Evolutionary conservation across 805 yeast genomes (phyloP), one percentile per base, ranked within the genome.

Genomic region (Zygoascus flipseniorum): DNA sequence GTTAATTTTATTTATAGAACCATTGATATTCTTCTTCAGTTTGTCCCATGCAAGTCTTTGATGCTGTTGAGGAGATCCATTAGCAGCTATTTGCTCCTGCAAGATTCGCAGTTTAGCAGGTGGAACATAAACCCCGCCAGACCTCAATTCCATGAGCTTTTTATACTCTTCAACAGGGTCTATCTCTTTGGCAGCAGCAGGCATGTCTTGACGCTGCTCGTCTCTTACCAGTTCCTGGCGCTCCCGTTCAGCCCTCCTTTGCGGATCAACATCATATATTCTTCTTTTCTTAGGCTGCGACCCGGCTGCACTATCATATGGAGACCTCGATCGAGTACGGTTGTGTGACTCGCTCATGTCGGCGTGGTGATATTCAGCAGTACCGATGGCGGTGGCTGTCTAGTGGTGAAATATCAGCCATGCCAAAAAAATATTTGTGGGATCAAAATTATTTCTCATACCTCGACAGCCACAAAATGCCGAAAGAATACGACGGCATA

Each of bases 41-140:
- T 66, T 63, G 32, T 75, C 79, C 95, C 95, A 87, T 54, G 74
- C 72, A 42, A 74, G 55, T 52, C 70, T 65, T 58, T 86, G 92
- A 51, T 62, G 65, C 52, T 75, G 79, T 47, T 69, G 64, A 2
- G 74, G 62, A 9, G 65, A 64, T 23, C 65, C 60, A 13, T 58
- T 58, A 19, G 63, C 59, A 16, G 62, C 57, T 48, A 71, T 59
- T 58, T 71, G 67, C 14, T 69, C 70, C 52, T 74, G 64, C 8
- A 80, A 63, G 2, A 73, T 76, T 32, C 72, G 68, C 14, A 80
- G 69, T 58, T 71, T 75, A 0, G 79, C 80, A 1, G 82, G 82
- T 3, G 84, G 83, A 1, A 80, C 74, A 59, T 79, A 78, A 26
- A 71, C 67, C 1, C 82, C 82, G 13, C 76, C 74, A 0, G 74